phyloP scores from a whole-genome alignment of 1,284 basidiomycete genomes.

The Ustilago esculenta region DNA sequence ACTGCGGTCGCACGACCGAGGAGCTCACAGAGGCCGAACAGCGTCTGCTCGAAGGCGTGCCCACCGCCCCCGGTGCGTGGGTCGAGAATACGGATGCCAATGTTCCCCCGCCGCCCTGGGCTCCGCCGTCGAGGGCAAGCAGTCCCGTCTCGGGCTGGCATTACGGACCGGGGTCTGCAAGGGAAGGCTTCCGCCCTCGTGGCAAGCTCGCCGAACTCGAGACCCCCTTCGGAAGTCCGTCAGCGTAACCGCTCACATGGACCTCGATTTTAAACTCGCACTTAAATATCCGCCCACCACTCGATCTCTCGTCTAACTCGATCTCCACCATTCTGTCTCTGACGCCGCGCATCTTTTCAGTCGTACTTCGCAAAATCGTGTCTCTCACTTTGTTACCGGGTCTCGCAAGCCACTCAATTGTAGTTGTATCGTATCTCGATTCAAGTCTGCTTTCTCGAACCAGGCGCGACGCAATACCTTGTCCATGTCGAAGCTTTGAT shows the following conservation, averaged over 20 bases:
- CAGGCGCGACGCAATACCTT: too few relatives aligned
- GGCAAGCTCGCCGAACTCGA: conserved; percentile 48
- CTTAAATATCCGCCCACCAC: neutral
- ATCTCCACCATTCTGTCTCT: too few relatives aligned
- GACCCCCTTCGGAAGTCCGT: conserved; percentile 35
- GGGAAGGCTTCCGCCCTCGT: conserved; percentile 42
- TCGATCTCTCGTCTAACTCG: too few relatives aligned
- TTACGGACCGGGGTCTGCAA: conserved; percentile 14
- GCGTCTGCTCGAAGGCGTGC: conserved; percentile 59
- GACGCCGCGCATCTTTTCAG: too few relatives aligned
- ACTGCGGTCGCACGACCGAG: conserved; percentile 60
- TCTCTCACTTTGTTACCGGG: too few relatives aligned
- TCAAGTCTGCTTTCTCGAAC: too few relatives aligned
- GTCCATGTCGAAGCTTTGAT: too few relatives aligned
- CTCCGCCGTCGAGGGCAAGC: conserved; percentile 53
- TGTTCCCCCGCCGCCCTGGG: conserved; percentile 59
- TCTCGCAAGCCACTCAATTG: conserved; percentile 19
- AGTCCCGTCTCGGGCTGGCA: conserved; percentile 52
- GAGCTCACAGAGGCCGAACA: conserved; percentile 61
- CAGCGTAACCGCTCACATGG: neutral
- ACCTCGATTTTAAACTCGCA: too few relatives aligned
- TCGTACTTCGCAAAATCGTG: too few relatives aligned
- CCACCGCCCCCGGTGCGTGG: conserved; percentile 63
- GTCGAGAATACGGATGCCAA: conserved; percentile 44
- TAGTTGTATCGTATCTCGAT: conserved; percentile 18